A percentile compares a stretch with the other conserved stretches of the same genome.
Evolutionary conservation across 768 basidiomycete species (phyloP).

Genomic region (Suillus subluteus): DNA sequence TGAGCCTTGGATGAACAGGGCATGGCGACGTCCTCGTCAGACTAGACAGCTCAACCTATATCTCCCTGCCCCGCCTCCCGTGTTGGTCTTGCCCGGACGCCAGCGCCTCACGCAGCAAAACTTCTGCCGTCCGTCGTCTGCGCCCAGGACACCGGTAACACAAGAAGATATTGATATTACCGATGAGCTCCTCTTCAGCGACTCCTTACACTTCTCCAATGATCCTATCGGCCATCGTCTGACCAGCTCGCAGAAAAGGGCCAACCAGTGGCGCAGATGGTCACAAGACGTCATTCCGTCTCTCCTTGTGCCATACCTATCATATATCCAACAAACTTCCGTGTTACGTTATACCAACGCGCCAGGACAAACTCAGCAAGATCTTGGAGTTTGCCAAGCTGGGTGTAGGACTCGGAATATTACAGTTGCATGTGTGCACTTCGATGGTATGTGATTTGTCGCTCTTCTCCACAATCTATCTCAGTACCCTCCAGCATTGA

Average conservation of each 20-base stretch:
- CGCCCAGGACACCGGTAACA: background rate
- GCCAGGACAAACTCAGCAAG: too few species aligned
- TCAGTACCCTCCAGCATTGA: too few species aligned
- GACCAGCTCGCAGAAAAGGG: constrained; percentile 1
- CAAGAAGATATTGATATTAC: background rate
- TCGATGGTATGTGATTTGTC: too few species aligned
- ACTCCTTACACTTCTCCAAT: background rate
- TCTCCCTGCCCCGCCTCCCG: background rate
- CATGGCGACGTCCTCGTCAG: background rate
- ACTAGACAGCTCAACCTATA: background rate
- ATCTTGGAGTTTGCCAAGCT: too few species aligned
- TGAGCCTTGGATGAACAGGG: background rate
- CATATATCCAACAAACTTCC: too few species aligned
- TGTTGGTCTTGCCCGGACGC: constrained; percentile 4
- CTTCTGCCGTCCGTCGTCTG: background rate
- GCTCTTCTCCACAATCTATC: too few species aligned
- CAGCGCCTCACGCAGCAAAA: background rate
- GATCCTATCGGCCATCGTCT: background rate
- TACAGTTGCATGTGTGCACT: too few species aligned
- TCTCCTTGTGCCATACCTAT: background rate
- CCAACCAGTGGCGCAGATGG: constrained; percentile 8
- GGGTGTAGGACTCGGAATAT: too few species aligned
- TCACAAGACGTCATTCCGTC: background rate
- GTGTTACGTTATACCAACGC: too few species aligned
- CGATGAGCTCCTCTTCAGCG: background rate